A percentile compares a stretch with the other conserved stretches of the same genome.
phyloP scores from a whole-genome alignment of 1,139 yeast species.

The Suhomyces ambrosiae region DNA sequence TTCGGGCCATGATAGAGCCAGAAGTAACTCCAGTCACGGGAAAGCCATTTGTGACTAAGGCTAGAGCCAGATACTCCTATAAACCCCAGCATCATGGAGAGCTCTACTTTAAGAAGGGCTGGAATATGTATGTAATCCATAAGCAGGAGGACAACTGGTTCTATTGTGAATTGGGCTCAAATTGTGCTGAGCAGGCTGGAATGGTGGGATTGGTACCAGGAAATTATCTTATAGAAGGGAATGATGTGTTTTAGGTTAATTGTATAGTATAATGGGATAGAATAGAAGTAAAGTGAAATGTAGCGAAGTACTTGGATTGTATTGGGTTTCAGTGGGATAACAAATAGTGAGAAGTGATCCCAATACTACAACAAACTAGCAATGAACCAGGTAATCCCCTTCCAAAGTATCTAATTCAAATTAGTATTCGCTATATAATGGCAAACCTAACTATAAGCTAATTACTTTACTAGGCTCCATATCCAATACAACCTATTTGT shows the following conservation, averaged over 20 bases:
- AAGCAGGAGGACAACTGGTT: constrained; percentile 92
- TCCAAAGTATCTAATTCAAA: too few relatives aligned
- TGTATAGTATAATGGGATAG: constrained; percentile 1
- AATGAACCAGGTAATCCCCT: too few relatives aligned
- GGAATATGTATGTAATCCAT: constrained; percentile 66
- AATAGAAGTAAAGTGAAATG: not conserved
- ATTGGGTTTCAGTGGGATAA: too few relatives aligned
- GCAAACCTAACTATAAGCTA: too few relatives aligned
- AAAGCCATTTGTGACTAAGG: constrained; percentile 57
- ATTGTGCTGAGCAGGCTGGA: constrained; percentile 49
- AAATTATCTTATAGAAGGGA: constrained; percentile 53
- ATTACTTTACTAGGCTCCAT: too few relatives aligned
- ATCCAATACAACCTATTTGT: too few relatives aligned
- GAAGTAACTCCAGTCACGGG: constrained; percentile 42
- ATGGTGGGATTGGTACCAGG: constrained; percentile 79
- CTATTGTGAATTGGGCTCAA: constrained; percentile 71
- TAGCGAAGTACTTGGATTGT: not conserved
- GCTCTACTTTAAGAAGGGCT: constrained; percentile 70
- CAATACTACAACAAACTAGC: too few relatives aligned
- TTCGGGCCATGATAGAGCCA: constrained; percentile 31
- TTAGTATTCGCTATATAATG: too few relatives aligned
- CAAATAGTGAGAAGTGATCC: too few relatives aligned
- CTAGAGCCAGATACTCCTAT: constrained; percentile 71
- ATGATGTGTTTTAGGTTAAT: constrained; percentile 14
- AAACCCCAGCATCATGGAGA: constrained; percentile 82